Percentiles rank a stretch among this genome's conserved stretches.
Conservation (phyloP, 345 rosid genomes). For the Aquilaria sinensis region DNA sequence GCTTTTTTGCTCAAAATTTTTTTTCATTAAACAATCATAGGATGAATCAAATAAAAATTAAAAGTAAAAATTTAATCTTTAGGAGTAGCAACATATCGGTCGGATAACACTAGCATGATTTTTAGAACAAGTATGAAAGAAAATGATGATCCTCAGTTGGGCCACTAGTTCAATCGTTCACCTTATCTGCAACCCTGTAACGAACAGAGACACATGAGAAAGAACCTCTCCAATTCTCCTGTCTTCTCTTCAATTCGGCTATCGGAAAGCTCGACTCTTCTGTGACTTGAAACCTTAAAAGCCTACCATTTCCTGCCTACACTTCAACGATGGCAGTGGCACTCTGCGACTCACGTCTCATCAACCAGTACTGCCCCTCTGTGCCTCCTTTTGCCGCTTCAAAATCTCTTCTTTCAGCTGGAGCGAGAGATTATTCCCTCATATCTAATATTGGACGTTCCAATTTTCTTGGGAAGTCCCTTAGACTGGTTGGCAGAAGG, state of each 20-base stretch:
- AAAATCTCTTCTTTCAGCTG: slow-evolving; percentile 24
- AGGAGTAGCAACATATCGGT: too few species aligned
- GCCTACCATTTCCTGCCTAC: neutral
- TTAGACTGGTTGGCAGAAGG: slow-evolving; percentile 7
- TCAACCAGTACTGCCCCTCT: slow-evolving; percentile 27
- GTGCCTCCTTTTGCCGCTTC: slow-evolving; percentile 32
- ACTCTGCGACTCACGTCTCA: slow-evolving; percentile 29
- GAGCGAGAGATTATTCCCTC: slow-evolving; percentile 9
- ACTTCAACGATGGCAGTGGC: slow-evolving; percentile 35
- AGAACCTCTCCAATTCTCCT: neutral
- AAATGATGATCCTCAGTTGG: too few species aligned
- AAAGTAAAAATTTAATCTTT: too few species aligned
- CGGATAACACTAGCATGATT: too few species aligned
- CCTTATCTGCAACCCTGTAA: neutral
- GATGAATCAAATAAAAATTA: too few species aligned
- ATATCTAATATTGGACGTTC: slow-evolving; percentile 30
- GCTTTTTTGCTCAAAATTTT: too few species aligned
- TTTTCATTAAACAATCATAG: too few species aligned
- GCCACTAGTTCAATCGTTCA: too few species aligned
- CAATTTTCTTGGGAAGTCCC: slow-evolving; percentile 27
- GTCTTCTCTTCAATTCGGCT: neutral
- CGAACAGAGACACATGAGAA: neutral
- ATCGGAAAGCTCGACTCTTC: neutral
- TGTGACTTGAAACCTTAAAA: neutral
- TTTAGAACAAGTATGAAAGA: too few species aligned